Percentiles rank a stretch among this genome's conserved stretches.
Conservation (phyloP, 805 yeast genomes). For the Candida takata region DNA sequence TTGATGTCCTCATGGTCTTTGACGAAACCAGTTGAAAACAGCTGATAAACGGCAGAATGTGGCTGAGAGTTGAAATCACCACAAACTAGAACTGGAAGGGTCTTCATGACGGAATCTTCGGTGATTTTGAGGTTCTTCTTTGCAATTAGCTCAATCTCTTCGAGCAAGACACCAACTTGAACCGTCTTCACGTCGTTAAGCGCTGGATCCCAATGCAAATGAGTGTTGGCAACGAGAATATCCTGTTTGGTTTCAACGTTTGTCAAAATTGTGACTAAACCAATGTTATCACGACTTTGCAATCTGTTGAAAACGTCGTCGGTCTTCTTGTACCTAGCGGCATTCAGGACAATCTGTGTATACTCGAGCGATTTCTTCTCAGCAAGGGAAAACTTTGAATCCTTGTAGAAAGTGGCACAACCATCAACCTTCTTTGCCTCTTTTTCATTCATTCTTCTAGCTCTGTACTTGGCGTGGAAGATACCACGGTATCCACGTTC, state of each 20-base stretch:
- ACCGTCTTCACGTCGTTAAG: conserved; percentile 93
- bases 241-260: conserved; percentile 66
- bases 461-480: conserved; percentile 84
- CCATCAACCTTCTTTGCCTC: conserved; percentile 94
- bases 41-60: conserved; percentile 87
- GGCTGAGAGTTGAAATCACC: conserved; percentile 92
- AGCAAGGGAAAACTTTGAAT: conserved; percentile 58
- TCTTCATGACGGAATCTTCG: conserved; percentile 40
- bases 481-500: conserved; percentile 73
- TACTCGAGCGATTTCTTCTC: conserved; percentile 77
- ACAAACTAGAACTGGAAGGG: conserved; percentile 74
- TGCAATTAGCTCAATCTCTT: conserved; percentile 68
- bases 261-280: conserved; percentile 68
- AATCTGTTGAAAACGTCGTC: conserved; percentile 94
- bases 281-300: conserved; percentile 92
- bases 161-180: conserved; percentile 88
- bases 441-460: conserved; percentile 75
- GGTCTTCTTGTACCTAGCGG: conserved; percentile 83
- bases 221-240: conserved; percentile 79
- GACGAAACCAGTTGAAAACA: conserved; percentile 77
- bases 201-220: conserved; percentile 97
- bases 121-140: conserved; percentile 31
- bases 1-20: conserved; percentile 71
- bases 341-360: conserved; percentile 70
- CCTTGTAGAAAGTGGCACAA: conserved; percentile 87